Conservation (phyloP, 2,329 filamentous ascomycete genomes). For the Diaporthe aspalathi region DNA sequence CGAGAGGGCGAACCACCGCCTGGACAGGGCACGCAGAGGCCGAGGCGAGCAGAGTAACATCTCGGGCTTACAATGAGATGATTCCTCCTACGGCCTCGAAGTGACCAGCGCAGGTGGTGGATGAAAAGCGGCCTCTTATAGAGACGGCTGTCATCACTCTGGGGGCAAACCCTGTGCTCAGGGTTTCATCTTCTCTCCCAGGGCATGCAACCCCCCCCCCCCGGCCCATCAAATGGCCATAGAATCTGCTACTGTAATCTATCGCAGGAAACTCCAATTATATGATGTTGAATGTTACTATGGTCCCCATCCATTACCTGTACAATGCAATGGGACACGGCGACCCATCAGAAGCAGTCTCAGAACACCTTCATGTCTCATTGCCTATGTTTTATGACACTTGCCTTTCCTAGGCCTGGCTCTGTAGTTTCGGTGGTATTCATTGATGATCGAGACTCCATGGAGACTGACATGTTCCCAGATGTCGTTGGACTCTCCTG, state of each 20-base stretch:
- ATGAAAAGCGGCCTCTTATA: background rate
- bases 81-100: background rate
- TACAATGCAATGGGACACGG: background rate
- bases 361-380: too few species aligned
- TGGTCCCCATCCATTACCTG: too few species aligned
- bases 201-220: background rate
- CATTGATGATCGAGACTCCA: background rate
- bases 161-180: background rate
- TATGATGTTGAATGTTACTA: background rate
- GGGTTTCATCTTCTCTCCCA: background rate
- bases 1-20: background rate
- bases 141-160: background rate
- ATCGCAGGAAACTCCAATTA: background rate
- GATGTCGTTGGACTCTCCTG: too few species aligned
- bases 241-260: background rate
- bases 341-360: background rate
- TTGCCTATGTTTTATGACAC: too few species aligned
- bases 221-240: too few species aligned
- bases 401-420: background rate
- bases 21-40: slow-evolving; percentile 7
- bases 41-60: slow-evolving; percentile 21
- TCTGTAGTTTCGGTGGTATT: background rate
- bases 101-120: background rate
- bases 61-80: background rate
- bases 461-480: background rate